Conservation (phyloP, 1,139 yeast genomes). For the Suhomyces terraborum region DNA sequence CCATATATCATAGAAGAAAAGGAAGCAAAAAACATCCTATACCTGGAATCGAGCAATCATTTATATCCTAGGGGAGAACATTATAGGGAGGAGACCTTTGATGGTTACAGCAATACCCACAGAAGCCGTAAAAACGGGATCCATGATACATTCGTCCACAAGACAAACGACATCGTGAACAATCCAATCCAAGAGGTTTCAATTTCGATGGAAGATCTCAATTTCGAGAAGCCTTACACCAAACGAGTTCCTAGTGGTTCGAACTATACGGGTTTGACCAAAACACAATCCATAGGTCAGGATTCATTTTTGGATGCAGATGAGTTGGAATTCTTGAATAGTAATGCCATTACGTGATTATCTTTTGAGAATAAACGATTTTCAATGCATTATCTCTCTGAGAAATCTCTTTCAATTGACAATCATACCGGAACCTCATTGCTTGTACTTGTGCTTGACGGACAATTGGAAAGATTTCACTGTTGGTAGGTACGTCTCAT, state of each 20-base stretch:
- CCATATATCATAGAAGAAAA: conserved; percentile 15
- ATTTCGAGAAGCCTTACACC: background rate
- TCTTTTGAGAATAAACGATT: too few species aligned
- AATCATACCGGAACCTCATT: too few species aligned
- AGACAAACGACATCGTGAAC: background rate
- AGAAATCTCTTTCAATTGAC: too few species aligned
- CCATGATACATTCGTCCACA: background rate
- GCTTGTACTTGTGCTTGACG: too few species aligned
- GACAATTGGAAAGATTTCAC: too few species aligned
- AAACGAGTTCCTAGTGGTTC: conserved; percentile 5
- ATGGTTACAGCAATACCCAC: conserved; percentile 18
- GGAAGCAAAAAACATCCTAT: conserved; percentile 19
- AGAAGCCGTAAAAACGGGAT: conserved; percentile 5
- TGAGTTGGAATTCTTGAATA: conserved; percentile 31
- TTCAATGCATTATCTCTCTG: too few species aligned
- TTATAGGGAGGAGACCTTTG: conserved; percentile 22
- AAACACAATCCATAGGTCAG: conserved; percentile 4
- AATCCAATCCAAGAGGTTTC: conserved; percentile 1
- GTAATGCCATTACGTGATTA: conserved; percentile 11
- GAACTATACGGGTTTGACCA: background rate
- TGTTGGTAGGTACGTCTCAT: too few species aligned
- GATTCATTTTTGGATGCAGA: conserved; percentile 32
- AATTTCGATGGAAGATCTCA: conserved; percentile 1
- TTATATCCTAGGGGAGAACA: conserved; percentile 14
- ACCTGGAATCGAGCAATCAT: conserved; percentile 13